Percentiles rank a stretch among this genome's conserved stretches.
Evolutionary conservation across 176 grass and related monocot genomes (phyloP).

Genomic region (Oryza punctata): DNA sequence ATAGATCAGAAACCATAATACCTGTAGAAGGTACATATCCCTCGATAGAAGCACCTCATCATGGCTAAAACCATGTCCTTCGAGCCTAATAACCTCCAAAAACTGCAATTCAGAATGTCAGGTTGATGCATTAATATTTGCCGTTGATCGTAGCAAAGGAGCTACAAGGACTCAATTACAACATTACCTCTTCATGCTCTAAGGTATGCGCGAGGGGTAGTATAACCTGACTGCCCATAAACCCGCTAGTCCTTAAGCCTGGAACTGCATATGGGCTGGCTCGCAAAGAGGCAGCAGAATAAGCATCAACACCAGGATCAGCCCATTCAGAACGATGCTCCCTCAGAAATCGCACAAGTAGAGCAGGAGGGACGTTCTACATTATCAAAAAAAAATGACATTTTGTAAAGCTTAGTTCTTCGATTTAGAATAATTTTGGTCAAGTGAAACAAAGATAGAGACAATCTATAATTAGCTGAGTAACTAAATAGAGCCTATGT

Average conservation of each 20-base stretch:
- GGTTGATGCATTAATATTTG: not conserved
- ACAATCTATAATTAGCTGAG: not conserved
- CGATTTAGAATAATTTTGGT: not conserved
- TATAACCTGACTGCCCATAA: slow-evolving; percentile 82
- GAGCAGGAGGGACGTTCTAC: slow-evolving; percentile 91
- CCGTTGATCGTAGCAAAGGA: not conserved
- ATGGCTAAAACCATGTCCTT: slow-evolving; percentile 83
- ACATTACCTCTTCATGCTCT: slow-evolving; percentile 85
- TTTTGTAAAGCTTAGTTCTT: slow-evolving; percentile 1
- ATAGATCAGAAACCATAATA: slow-evolving; percentile 11
- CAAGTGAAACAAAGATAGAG: not conserved
- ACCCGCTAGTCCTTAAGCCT: slow-evolving; percentile 66
- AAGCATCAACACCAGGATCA: slow-evolving; percentile 89
- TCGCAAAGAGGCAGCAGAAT: slow-evolving; percentile 78
- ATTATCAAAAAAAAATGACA: slow-evolving; percentile 22
- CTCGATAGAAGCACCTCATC: slow-evolving; percentile 74
- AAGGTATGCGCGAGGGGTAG: slow-evolving; percentile 81
- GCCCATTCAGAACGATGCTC: slow-evolving; percentile 99
- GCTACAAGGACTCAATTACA: not conserved
- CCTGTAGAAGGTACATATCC: slow-evolving; percentile 92
- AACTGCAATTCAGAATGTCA: slow-evolving; percentile 46
- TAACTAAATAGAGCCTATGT: not conserved
- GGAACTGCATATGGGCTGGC: slow-evolving; percentile 72
- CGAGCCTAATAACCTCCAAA: slow-evolving; percentile 89
- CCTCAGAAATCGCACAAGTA: slow-evolving; percentile 89